A percentile compares a stretch with the other conserved stretches of the same genome.
Evolutionary conservation across 1,284 basidiomycete species (phyloP).

Genomic region (Fomitopsis pinicola): DNA sequence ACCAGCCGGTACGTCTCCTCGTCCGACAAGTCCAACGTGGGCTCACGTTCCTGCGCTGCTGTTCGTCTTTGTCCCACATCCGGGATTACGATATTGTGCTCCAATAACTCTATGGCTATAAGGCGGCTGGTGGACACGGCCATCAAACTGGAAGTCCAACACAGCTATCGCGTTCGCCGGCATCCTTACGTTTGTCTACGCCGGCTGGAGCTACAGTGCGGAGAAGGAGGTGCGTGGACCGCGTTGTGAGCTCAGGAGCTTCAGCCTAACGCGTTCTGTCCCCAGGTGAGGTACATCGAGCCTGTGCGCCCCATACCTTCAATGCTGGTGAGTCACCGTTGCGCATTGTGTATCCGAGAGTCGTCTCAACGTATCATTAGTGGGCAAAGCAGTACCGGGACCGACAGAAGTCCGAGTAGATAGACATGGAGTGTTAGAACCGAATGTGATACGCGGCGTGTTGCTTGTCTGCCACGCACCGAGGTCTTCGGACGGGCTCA

Average conservation of each 20-base stretch:
- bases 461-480: too few relatives aligned
- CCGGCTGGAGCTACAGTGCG: conserved; percentile 57
- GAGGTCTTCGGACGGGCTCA: too few relatives aligned
- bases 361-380: conserved; percentile 13
- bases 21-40: too few relatives aligned
- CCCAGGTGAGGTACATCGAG: conserved; percentile 30
- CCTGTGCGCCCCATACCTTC: conserved; percentile 58
- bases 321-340: conserved; percentile 44
- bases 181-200: conserved; percentile 54
- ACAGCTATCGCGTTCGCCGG: conserved; percentile 58
- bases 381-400: conserved; percentile 32
- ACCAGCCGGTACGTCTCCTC: conserved; percentile 46
- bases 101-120: not conserved
- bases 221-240: conserved; percentile 51
- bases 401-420: conserved; percentile 3
- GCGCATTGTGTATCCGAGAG: not conserved
- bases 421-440: not conserved
- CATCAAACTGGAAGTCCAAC: conserved; percentile 67
- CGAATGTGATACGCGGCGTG: not conserved
- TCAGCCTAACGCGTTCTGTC: not conserved
- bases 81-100: not conserved
- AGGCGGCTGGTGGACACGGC: conserved; percentile 77
- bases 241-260: not conserved
- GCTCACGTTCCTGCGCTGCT: not conserved
- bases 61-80: not conserved